Percentiles rank a stretch among this genome's conserved stretches.
Evolutionary conservation across 169 alveolate species (phyloP).

Genomic region (Plasmodium sp.): DNA sequence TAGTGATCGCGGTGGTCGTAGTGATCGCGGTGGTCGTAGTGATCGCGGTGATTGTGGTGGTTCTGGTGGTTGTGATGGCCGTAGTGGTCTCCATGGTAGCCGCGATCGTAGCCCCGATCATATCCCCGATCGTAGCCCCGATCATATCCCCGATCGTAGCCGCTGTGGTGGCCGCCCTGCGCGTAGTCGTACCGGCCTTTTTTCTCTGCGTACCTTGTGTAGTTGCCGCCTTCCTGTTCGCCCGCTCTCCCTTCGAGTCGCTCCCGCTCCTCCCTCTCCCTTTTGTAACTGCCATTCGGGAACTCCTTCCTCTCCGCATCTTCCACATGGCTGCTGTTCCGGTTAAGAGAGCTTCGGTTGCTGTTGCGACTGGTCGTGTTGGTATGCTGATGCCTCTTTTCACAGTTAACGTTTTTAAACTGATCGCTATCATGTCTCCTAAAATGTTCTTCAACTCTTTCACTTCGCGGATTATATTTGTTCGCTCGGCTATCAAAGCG

Average conservation of each 20-base stretch:
- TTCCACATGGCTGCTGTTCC: not conserved
- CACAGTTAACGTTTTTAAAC: not conserved
- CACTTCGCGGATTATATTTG: not conserved
- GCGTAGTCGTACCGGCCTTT: not conserved
- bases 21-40: not conserved
- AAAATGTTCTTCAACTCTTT: not conserved
- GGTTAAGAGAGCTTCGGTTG: not conserved
- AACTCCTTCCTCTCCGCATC: not conserved
- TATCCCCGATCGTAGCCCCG: not conserved
- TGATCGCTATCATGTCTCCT: not conserved
- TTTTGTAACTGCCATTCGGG: not conserved
- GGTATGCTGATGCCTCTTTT: not conserved
- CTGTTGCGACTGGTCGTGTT: not conserved
- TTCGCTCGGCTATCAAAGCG: not conserved
- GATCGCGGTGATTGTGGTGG: too few relatives aligned
- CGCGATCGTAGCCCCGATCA: too few relatives aligned
- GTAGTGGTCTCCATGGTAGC: not conserved
- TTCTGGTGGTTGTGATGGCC: not conserved
- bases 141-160: not conserved
- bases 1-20: too few relatives aligned
- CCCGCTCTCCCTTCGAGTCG: not conserved
- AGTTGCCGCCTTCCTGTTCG: not conserved
- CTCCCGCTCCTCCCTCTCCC: not conserved
- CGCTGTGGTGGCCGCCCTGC: constrained; percentile 1
- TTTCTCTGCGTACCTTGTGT: not conserved